Percentiles rank a stretch among this genome's conserved stretches.
These are phyloP conservation scores for Ogataea trehaloabstinens DNA, from an alignment of 805 yeast genomes.

Conservation along the genomic window DNA sequence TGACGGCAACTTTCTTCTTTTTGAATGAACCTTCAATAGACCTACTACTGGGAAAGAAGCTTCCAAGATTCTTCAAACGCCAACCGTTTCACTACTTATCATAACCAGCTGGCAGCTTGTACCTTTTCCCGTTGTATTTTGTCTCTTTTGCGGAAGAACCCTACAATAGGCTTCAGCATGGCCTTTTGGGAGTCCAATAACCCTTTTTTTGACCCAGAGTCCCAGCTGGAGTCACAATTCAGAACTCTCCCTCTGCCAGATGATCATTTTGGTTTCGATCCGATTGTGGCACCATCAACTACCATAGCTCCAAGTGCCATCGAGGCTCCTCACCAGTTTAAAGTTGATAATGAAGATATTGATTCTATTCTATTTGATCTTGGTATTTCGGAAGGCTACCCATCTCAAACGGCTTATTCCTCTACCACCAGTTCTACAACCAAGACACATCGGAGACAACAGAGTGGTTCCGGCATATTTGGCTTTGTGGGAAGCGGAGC, in stretches of 20 bases:
- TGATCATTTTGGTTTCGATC: slow-evolving; percentile 47
- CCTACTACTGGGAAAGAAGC: too few species aligned
- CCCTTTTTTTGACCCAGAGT: slow-evolving; percentile 27
- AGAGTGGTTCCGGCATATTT: slow-evolving; percentile 79
- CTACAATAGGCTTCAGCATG: slow-evolving; percentile 8
- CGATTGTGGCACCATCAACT: slow-evolving; percentile 14
- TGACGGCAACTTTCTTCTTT: slow-evolving; percentile 1
- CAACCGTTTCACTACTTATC: too few species aligned
- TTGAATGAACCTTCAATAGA: background rate
- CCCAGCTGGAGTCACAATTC: slow-evolving; percentile 34
- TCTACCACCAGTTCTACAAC: slow-evolving; percentile 5
- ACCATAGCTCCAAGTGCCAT: slow-evolving; percentile 20
- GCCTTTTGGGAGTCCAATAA: slow-evolving; percentile 20
- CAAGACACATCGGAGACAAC: slow-evolving; percentile 52
- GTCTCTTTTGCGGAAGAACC: too few species aligned
- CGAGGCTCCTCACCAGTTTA: slow-evolving; percentile 2
- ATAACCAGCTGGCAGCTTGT: too few species aligned
- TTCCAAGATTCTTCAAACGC: too few species aligned
- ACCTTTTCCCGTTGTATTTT: too few species aligned
- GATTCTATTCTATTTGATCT: slow-evolving; percentile 30
- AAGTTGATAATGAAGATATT: slow-evolving; percentile 22
- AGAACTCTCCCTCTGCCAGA: slow-evolving; percentile 48
- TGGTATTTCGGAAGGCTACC: slow-evolving; percentile 34
- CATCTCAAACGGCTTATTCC: slow-evolving; percentile 5
- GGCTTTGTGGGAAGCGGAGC: slow-evolving; percentile 62